A percentile compares a stretch with the other conserved stretches of the same genome.
These are phyloP conservation scores for Penicillium sp. DNA, from an alignment of 2,329 filamentous ascomycete species.

Conservation along the genomic window DNA sequence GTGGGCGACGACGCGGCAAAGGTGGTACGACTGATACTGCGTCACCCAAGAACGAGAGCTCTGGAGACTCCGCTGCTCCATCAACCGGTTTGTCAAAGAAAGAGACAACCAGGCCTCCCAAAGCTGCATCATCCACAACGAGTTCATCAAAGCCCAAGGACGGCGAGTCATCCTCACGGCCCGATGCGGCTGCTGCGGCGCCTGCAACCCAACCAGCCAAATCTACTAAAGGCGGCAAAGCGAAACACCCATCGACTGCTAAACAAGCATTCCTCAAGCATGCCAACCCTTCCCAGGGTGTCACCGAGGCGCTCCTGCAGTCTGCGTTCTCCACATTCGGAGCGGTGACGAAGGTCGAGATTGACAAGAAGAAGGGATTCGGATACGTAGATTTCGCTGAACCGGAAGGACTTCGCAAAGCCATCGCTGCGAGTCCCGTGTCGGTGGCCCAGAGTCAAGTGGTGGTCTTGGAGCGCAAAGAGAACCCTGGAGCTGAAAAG, in stretches of 20 bases:
- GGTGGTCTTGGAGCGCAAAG: conserved; percentile 63
- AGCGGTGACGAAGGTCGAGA: conserved; percentile 68
- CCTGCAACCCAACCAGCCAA: conserved; percentile 16
- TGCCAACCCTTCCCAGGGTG: conserved; percentile 79
- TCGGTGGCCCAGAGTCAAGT: conserved; percentile 76
- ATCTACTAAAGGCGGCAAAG: conserved; percentile 22
- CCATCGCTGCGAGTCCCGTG: conserved; percentile 71
- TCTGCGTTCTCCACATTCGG: conserved; percentile 68
- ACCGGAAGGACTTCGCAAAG: conserved; percentile 62
- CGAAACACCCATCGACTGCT: conserved; percentile 24
- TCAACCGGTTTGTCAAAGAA: conserved; percentile 16
- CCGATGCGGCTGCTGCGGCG: conserved; percentile 13
- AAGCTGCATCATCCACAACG: conserved; percentile 10
- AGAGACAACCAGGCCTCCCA: conserved; percentile 17
- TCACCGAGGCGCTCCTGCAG: conserved; percentile 71
- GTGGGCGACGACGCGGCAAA: conserved; percentile 37
- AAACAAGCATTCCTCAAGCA: conserved; percentile 64
- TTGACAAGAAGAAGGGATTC: conserved; percentile 90
- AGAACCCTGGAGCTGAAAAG: conserved; percentile 28
- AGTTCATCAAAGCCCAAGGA: conserved; percentile 17
- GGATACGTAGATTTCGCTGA: conserved; percentile 84
- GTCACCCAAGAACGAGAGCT: conserved; percentile 19
- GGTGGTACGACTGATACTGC: conserved; percentile 20
- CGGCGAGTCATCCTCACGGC: conserved; percentile 18
- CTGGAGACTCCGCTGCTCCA: conserved; percentile 9